Evolutionary conservation across 768 basidiomycete genomes (phyloP).

Genomic region (Pleurotus salmoneostramineus): DNA sequence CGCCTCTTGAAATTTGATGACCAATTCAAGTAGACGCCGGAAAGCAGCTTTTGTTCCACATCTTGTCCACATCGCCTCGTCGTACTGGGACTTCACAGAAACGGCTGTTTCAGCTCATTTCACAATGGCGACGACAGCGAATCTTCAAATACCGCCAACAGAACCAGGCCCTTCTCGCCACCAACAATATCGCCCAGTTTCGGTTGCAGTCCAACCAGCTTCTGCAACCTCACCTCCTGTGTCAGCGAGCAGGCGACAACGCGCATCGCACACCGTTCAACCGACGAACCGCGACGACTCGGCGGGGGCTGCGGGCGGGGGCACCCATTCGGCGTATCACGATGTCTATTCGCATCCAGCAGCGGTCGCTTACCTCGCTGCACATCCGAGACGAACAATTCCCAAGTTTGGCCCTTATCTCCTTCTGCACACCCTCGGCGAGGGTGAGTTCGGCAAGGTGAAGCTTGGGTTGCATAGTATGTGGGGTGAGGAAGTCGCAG

Average conservation of each 20-base stretch:
- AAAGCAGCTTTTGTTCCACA: no score
- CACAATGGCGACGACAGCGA: slow-evolving; percentile 8
- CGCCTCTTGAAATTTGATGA: not conserved
- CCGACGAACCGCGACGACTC: slow-evolving; percentile 10
- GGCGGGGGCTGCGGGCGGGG: slow-evolving; percentile 21
- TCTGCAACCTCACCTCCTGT: slow-evolving; percentile 31
- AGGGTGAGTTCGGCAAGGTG: slow-evolving; percentile 98
- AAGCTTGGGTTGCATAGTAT: slow-evolving; percentile 93
- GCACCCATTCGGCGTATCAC: slow-evolving; percentile 47
- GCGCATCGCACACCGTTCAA: slow-evolving; percentile 69
- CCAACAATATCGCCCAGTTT: slow-evolving; percentile 45
- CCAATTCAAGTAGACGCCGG: no score
- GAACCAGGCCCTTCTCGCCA: slow-evolving; percentile 8
- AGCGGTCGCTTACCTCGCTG: slow-evolving; percentile 75
- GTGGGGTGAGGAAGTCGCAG: slow-evolving; percentile 98
- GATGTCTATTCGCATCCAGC: slow-evolving; percentile 86
- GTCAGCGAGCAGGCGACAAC: slow-evolving; percentile 47
- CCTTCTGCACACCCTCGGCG: slow-evolving; percentile 92
- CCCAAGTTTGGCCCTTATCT: slow-evolving; percentile 96
- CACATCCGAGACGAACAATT: slow-evolving; percentile 81
- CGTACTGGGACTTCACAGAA: not conserved
- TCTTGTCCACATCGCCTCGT: no score
- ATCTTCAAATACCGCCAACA: slow-evolving; percentile 11
- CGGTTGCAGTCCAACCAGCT: slow-evolving; percentile 49
- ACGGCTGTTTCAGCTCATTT: not conserved